Base-by-base conservation (phyloP, 345 rosid genomes). In the Pistacia atlantica region DNA sequence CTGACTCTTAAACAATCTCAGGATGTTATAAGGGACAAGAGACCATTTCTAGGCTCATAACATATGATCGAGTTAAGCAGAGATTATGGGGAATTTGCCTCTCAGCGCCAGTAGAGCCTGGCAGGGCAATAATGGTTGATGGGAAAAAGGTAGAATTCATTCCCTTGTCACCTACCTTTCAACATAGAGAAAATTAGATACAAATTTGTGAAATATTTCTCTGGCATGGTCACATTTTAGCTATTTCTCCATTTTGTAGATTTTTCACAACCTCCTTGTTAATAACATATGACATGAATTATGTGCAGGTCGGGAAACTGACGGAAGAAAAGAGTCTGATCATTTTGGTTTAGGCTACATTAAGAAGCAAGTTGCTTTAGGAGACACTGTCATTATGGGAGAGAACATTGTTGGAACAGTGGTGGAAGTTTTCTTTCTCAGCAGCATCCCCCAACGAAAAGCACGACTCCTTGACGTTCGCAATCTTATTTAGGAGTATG, bases 1-100 rank as follows among this genome's bases (percentile, higher is more conserved):
- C 63, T 54, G 48, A 73, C 62, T 68, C 11, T 25, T 54, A 51
- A n/a, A 69, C 12, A 65, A 42, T 78, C 14, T 51, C 80, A 94
- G 97, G 97, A 62, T 94, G 98, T 84, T 94, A 92, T 9, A 92
- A 94, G 83, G 98, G 98, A 74, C 98, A 94, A 83, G 98, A 92
- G 88, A 92, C 95, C 0, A 86, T 94, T 61, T 78, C 98, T 75
- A 88, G 97, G 75, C 92, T 94, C 72, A 86, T 92, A 72, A 94
- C 97, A 25, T 94, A 92, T 49, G 90, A n/a, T n/a, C n/a, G 97
- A 80, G 84, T 92, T 79, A 94, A 91, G 80, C 97, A 92, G 86
- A 91, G 75, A 75, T 84, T 94, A 52, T 87, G 91, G 92, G 97
- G 97, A 75, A 84, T 94, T 81, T 55, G 75, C 67, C 85, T 92